Evolutionary conservation across 352 stramenopile species (phyloP).

Genomic region (Stephanocyclus meneghinianus): DNA sequence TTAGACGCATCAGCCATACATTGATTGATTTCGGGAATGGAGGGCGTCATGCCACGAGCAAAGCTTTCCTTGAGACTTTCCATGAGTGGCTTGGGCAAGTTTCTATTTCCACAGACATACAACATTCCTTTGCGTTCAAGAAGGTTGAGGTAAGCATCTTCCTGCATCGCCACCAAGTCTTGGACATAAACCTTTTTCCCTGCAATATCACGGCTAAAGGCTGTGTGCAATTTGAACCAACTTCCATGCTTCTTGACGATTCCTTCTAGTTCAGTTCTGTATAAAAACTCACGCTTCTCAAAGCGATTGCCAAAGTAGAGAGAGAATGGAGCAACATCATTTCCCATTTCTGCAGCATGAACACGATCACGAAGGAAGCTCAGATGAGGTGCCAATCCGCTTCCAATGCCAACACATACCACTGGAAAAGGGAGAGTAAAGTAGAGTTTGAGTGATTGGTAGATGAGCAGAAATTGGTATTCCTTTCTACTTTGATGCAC

Average conservation of each 20-base stretch:
- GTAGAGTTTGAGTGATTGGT: neutral
- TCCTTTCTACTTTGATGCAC: neutral
- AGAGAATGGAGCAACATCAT: constrained; percentile 63
- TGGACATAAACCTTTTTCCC: constrained; percentile 75
- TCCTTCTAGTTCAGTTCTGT: constrained; percentile 53
- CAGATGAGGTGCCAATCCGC: constrained; percentile 64
- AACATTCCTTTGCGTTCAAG: constrained; percentile 56
- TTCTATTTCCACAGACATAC: constrained; percentile 73
- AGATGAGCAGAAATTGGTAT: too few species aligned
- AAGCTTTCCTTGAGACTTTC: constrained; percentile 56
- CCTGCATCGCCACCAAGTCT: constrained; percentile 67
- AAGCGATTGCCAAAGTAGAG: constrained; percentile 74
- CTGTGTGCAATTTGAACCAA: constrained; percentile 71
- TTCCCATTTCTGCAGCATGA: constrained; percentile 45
- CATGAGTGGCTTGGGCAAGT: constrained; percentile 62
- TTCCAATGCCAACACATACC: constrained; percentile 71
- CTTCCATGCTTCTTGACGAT: constrained; percentile 53
- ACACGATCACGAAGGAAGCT: constrained; percentile 66
- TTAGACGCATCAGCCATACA: constrained; percentile 39
- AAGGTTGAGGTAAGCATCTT: constrained; percentile 58
- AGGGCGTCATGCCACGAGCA: constrained; percentile 22
- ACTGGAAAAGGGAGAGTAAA: constrained; percentile 28
- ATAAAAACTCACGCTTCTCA: constrained; percentile 61
- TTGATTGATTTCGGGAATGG: constrained; percentile 18
- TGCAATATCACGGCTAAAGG: constrained; percentile 62